These are phyloP conservation scores for Tetrapisispora arboricola DNA, from an alignment of 805 yeast genomes.

Conservation along the genomic window DNA sequence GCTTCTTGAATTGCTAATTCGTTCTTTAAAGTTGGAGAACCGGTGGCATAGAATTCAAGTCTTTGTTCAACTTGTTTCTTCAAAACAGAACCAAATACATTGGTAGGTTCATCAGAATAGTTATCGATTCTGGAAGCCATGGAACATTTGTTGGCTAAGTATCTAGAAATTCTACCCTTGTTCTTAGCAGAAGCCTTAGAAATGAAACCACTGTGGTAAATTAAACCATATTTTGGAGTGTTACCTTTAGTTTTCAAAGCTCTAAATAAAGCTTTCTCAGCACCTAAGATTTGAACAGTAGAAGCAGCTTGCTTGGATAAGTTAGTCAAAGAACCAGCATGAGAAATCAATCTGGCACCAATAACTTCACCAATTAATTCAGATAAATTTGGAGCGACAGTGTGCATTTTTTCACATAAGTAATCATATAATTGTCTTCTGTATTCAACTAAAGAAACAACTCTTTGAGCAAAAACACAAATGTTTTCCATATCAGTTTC, in stretches of 20 bases:
- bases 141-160: conserved; percentile 97
- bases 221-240: conserved; percentile 93
- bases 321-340: conserved; percentile 95
- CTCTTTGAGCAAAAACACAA: conserved; percentile 84
- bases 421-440: conserved; percentile 75
- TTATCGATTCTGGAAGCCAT: conserved; percentile 98
- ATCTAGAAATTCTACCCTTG: conserved; percentile 98
- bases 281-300: conserved; percentile 95
- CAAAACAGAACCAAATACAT: conserved; percentile 79
- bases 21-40: conserved; percentile 94
- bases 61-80: conserved; percentile 98
- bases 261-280: conserved; percentile 93
- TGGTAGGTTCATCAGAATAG: conserved; percentile 89
- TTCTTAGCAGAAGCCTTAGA: conserved; percentile 92
- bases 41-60: conserved; percentile 89
- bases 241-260: conserved; percentile 94
- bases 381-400: conserved; percentile 94
- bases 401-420: conserved; percentile 90
- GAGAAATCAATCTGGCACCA: conserved; percentile 96
- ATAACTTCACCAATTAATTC: conserved; percentile 98
- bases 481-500: conserved; percentile 92
- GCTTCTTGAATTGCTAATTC: conserved; percentile 91
- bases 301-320: conserved; percentile 98
- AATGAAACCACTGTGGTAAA: conserved; percentile 89
- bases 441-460: conserved; percentile 84